Conservation (phyloP, 306 rosid genomes). For the Notholithocarpus densiflorus region DNA sequence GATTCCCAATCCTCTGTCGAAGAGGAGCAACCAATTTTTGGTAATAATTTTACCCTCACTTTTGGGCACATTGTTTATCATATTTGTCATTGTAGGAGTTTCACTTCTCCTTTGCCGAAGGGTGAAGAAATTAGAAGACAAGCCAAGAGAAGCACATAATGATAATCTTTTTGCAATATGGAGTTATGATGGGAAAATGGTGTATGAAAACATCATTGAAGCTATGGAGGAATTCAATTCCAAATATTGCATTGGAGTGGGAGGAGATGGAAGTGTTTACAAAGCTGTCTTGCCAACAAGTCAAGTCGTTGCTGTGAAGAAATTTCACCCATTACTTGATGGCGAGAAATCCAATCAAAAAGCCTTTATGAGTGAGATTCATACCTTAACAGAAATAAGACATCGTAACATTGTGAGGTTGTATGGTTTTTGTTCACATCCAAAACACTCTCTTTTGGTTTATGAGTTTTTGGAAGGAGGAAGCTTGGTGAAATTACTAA, state of each 20-base stretch:
- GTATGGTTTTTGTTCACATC: slow-evolving; percentile 17
- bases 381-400: slow-evolving; percentile 10
- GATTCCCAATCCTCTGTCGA: not conserved
- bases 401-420: slow-evolving; percentile 26
- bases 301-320: slow-evolving; percentile 3
- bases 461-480: slow-evolving; percentile 22
- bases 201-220: slow-evolving; percentile 12
- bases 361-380: slow-evolving; percentile 21
- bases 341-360: not conserved
- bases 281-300: slow-evolving; percentile 6
- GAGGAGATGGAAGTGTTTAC: not conserved
- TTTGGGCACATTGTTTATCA: not conserved
- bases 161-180: not conserved
- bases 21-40: not conserved
- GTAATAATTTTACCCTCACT: not conserved
- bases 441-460: slow-evolving; percentile 14
- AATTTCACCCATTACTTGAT: not conserved
- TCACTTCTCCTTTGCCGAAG: not conserved
- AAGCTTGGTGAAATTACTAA: not conserved
- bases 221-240: not conserved
- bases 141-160: not conserved
- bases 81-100: not conserved
- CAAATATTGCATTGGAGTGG: not conserved
- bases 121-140: not conserved
- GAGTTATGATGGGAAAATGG: slow-evolving; percentile 6